Evolutionary conservation across 768 basidiomycete genomes (phyloP).

Genomic region (Tricholoma bakamatsutake): DNA sequence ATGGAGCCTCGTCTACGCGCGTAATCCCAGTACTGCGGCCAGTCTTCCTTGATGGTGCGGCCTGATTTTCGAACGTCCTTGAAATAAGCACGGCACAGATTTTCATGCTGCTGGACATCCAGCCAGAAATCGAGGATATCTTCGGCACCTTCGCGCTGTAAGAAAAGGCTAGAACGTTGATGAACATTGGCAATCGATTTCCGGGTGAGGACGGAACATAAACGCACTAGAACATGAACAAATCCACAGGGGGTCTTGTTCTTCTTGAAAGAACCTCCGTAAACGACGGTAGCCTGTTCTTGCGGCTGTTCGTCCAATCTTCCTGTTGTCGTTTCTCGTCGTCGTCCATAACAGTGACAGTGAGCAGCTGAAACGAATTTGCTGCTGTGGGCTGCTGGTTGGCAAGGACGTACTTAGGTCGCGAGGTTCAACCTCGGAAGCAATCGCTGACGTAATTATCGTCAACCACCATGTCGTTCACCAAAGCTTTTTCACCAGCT

Average conservation of each 20-base stretch:
- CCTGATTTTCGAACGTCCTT: conserved; percentile 97
- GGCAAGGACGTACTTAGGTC: conserved; percentile 20
- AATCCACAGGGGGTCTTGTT: conserved; percentile 91
- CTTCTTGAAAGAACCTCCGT: conserved; percentile 87
- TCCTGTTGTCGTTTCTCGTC: conserved; percentile 59
- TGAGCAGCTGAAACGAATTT: conserved; percentile 7
- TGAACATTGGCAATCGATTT: neutral
- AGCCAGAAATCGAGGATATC: conserved; percentile 99
- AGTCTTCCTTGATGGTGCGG: conserved; percentile 88
- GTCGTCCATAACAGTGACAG: conserved; percentile 40
- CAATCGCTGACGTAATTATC: conserved; percentile 29
- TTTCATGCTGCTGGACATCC: conserved; percentile 98
- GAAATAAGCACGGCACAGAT: conserved; percentile 97
- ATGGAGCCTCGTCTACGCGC: conserved; percentile 89
- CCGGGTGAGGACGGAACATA: conserved; percentile 1
- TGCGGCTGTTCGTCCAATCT: conserved; percentile 67
- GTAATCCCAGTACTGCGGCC: conserved; percentile 98
- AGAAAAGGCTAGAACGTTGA: conserved; percentile 64
- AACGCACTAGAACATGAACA: conserved; percentile 98
- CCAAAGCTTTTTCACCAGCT: conserved; percentile 71
- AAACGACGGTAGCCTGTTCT: conserved; percentile 79
- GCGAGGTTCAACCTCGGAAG: conserved; percentile 18
- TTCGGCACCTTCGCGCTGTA: conserved; percentile 93
- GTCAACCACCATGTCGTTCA: conserved; percentile 46
- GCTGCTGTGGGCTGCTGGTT: conserved; percentile 17